Conservation (phyloP, 2,329 filamentous ascomycete genomes). For the Endothia cerciana region DNA sequence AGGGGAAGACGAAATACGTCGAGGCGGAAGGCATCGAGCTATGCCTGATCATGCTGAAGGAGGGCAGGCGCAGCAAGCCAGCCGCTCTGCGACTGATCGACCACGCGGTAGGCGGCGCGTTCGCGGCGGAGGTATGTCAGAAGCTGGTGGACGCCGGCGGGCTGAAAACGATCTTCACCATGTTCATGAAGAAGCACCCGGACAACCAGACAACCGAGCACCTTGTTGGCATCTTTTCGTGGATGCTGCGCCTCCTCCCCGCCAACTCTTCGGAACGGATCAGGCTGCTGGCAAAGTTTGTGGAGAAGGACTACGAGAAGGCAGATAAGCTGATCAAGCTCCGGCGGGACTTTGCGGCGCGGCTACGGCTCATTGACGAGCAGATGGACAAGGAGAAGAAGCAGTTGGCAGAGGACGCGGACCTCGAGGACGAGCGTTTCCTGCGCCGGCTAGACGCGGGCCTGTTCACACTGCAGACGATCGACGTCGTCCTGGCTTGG, state of each 20-base stretch:
- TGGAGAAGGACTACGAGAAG: conserved; percentile 93
- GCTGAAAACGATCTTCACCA: conserved; percentile 80
- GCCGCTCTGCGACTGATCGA: conserved; percentile 82
- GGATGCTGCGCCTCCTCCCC: conserved; percentile 78
- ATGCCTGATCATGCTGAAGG: conserved; percentile 86
- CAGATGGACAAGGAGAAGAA: conserved; percentile 62
- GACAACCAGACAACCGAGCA: conserved; percentile 72
- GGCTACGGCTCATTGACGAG: conserved; percentile 65
- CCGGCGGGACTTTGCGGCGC: conserved; percentile 69
- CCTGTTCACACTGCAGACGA: conserved; percentile 78
- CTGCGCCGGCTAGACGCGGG: conserved; percentile 80
- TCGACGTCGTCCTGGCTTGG: conserved; percentile 89
- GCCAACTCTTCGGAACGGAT: conserved; percentile 79
- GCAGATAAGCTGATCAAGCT: conserved; percentile 72
- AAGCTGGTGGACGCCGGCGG: conserved; percentile 81
- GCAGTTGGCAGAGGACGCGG: conserved; percentile 56
- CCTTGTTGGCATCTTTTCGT: conserved; percentile 81
- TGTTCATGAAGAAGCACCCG: conserved; percentile 82
- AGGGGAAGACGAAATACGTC: conserved; percentile 80
- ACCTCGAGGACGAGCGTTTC: conserved; percentile 72
- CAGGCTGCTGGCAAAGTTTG: conserved; percentile 87
- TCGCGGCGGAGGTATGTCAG: conserved; percentile 64
- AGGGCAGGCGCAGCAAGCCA: conserved; percentile 81
- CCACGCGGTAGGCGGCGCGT: conserved; percentile 70
- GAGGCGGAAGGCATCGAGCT: conserved; percentile 93